Percentiles rank a stretch among this genome's conserved stretches.
Evolutionary conservation across 2,329 filamentous ascomycete genomes (phyloP).

Genomic region (Thelonectria olida): DNA sequence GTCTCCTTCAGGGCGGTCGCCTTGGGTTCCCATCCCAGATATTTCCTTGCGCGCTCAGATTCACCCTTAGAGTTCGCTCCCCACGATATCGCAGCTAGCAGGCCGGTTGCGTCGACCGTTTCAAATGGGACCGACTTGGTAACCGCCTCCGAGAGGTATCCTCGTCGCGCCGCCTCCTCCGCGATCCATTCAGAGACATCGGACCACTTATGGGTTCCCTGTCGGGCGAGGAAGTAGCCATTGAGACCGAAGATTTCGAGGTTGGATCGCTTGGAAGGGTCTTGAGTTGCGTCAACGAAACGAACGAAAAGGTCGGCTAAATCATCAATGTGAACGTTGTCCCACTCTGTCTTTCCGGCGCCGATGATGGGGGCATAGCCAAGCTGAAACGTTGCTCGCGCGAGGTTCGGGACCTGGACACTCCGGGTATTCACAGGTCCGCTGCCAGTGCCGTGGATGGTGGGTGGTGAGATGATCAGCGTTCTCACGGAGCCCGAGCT

Average conservation of each 20-base stretch:
- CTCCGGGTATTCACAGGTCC: constrained; percentile 60
- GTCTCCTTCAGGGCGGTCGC: constrained; percentile 48
- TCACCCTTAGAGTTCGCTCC: constrained; percentile 56
- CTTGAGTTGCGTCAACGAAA: constrained; percentile 61
- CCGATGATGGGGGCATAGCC: constrained; percentile 56
- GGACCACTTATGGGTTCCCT: constrained; percentile 70
- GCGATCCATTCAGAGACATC: constrained; percentile 66
- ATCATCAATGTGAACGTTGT: constrained; percentile 62
- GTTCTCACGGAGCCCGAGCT: constrained; percentile 50
- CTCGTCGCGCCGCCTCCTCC: constrained; percentile 55
- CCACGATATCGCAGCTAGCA: constrained; percentile 42
- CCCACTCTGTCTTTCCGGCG: constrained; percentile 58
- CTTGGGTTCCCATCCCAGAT: constrained; percentile 56
- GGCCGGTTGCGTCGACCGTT: constrained; percentile 40
- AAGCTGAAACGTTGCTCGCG: constrained; percentile 50
- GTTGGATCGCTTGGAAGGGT: constrained; percentile 62
- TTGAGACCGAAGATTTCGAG: constrained; percentile 70
- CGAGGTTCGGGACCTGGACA: constrained; percentile 58
- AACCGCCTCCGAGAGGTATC: constrained; percentile 39
- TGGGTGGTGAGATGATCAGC: constrained; percentile 59
- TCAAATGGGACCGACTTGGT: constrained; percentile 42
- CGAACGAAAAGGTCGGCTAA: constrained; percentile 54
- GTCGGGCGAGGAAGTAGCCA: constrained; percentile 75
- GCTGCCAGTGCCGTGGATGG: constrained; percentile 61
- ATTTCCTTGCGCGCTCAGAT: constrained; percentile 54